Evolutionary conservation across 371 early-diverging fungal genomes (phyloP).

Genomic region (Circinella minor): DNA sequence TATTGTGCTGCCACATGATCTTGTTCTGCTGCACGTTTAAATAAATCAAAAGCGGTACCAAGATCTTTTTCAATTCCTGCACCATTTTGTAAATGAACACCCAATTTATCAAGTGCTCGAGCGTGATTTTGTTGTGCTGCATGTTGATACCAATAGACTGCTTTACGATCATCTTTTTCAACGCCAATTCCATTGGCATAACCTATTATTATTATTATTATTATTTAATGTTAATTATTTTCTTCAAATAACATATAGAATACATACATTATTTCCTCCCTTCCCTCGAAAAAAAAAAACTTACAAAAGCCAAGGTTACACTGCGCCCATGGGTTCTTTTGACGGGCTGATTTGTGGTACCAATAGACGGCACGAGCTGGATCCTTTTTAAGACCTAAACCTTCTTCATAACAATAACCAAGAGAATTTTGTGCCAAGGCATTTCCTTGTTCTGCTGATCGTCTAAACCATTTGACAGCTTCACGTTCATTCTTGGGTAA

Average conservation of each 20-base stretch:
- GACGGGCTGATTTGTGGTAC: constrained; percentile 77
- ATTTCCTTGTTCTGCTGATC: constrained; percentile 71
- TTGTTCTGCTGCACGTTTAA: constrained; percentile 65
- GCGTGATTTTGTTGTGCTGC: constrained; percentile 71
- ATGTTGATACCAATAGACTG: constrained; percentile 69
- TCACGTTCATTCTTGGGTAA: constrained; percentile 67
- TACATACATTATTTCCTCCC: too few relatives aligned
- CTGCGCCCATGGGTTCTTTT: constrained; percentile 83
- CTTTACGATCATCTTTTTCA: constrained; percentile 54
- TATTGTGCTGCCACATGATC: constrained; percentile 67
- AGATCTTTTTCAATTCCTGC: constrained; percentile 65
- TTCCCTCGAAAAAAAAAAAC: neutral
- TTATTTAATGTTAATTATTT: neutral
- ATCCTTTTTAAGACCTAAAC: constrained; percentile 66
- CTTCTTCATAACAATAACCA: constrained; percentile 82
- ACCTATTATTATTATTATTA: neutral
- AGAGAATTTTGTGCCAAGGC: constrained; percentile 82
- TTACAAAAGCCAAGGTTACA: constrained; percentile 77
- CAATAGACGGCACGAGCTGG: constrained; percentile 71
- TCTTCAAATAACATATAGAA: too few relatives aligned
- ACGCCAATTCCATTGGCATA: constrained; percentile 83
- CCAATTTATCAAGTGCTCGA: constrained; percentile 82
- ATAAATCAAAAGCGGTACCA: constrained; percentile 59
- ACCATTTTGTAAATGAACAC: constrained; percentile 78
- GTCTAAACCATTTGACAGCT: constrained; percentile 72